Base-by-base conservation (phyloP, 2,329 filamentous ascomycete genomes). In the Lizonia empirigonia region DNA sequence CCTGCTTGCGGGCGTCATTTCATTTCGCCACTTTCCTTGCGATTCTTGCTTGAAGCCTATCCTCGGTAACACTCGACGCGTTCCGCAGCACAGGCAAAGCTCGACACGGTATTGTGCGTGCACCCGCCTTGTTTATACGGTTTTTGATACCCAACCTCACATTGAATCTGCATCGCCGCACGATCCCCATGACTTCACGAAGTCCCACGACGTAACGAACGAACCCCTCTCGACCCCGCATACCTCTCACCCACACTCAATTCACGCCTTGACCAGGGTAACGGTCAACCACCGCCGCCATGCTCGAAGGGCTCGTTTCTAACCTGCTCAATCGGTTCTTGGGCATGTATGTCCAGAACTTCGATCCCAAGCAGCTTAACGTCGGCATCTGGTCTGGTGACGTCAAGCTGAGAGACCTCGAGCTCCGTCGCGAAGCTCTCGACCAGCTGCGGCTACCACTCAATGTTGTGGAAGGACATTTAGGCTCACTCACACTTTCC, bases 291-390 rank as follows among this genome's bases (percentile, higher is more conserved):
- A 66, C 74, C 74, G 67, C 74, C 78, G 81, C 74, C 69, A 99
- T 99, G 94, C 85, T 99, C 78, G 94, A 99, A 83, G 90, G 92
- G 64, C 83, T 99, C 65, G 94, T 97, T 59, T 91, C 94, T 67
- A 95, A 93, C 77, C 82, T 99, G 80, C 87, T 99, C 67, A 99
- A 99, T 80, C 89, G 95, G 80, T 97, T 99, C 78, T 79, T 99
- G 85, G 95, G 94, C 82, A 96, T 97, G 89, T 99, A 99, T 76
- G 93, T 99, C 76, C 92, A 96, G 83, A 97, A 99, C 77, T 99
- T 99, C 74, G 94, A 99, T 76, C 91, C 94, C 46, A 89, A 91
- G 68, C 94, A 99, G 79, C 83, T 99, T 61, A 99, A 99, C 73
- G 92, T 99, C 58, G 94, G 95, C 58, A 99, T 99, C 68, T 99